Conservation (phyloP, 1,139 yeast species). For the Nakaseomyces kungkrabaensis region DNA sequence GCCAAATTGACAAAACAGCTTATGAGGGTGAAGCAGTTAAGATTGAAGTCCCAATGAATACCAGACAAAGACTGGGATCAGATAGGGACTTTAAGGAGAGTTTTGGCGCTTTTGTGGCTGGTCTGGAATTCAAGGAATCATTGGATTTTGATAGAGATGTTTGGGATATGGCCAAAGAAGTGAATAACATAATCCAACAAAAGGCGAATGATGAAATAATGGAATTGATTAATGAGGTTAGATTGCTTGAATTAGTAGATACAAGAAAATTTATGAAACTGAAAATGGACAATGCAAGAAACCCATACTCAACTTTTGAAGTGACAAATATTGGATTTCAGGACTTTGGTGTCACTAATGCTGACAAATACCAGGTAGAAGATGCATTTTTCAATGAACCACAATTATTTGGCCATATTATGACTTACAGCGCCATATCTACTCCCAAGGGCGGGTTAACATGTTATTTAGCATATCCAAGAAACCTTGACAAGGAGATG, state of each 20-base stretch:
- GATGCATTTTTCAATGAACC: conserved; percentile 26
- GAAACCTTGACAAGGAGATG: conserved; percentile 5
- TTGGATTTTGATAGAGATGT: conserved; percentile 6
- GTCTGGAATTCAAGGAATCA: conserved; percentile 9
- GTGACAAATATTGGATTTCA: conserved; percentile 25
- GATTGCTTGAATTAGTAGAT: conserved; percentile 21
- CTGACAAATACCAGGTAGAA: conserved; percentile 10
- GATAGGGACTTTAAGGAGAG: not conserved
- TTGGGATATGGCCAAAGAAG: conserved; percentile 15
- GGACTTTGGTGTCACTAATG: conserved; percentile 9
- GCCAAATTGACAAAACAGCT: conserved; percentile 3
- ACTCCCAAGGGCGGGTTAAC: conserved; percentile 22
- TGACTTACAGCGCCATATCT: conserved; percentile 18
- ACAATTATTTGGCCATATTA: conserved; percentile 18
- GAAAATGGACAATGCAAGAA: conserved; percentile 11
- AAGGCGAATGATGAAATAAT: conserved; percentile 9
- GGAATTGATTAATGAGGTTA: conserved; percentile 14
- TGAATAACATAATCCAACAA: conserved; percentile 8
- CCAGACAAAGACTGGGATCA: conserved; percentile 9
- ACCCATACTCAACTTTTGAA: conserved; percentile 25
- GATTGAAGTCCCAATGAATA: conserved; percentile 23
- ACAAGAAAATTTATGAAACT: conserved; percentile 11
- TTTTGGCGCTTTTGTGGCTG: conserved; percentile 21
- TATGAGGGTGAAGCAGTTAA: conserved; percentile 14
- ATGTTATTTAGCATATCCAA: conserved; percentile 19